Base-by-base conservation (phyloP, 306 rosid species). In the Quercus rubra region DNA sequence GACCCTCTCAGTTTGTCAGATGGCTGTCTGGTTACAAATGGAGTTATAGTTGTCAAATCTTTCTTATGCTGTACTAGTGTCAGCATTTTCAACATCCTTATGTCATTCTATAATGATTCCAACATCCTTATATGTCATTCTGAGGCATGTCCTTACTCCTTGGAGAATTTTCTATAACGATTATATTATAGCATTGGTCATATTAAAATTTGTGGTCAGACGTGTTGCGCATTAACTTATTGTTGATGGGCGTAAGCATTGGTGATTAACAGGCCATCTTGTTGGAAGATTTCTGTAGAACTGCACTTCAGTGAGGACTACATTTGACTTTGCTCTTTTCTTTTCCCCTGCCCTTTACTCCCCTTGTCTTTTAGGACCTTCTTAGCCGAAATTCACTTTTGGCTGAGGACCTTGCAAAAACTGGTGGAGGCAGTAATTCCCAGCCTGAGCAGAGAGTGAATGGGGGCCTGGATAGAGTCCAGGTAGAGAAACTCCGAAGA, bases 331-430 rank as follows among this genome's bases (percentile, higher is more conserved):
- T 35, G 8, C 41, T 21, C 64, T 51, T 61, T 78, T 31, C 17
- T 18, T 23, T 21, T 27, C 38, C 6, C 79, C 19, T 55, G 46
- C 46, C 46, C 46, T 38, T 38, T 2, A 3, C 43, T 67, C 33
- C 57, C 71, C 17, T 35, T 35, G 15, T 78, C 63, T 77, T 78
- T 64, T 76, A 95, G 99, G 93, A 91, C 83, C 97, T 95, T 67
- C 91, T 90, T 66, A 80, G 85, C 58, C 90, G 96, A 70, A 95
- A 95, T 86, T 88, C 98, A 51, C 83, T 81, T 52, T 80, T 93
- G 96, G 98, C 99, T 5, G 98, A 91, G 88, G 93, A 90, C 73
- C 73, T 91, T 64, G 88, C 96, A 19, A 89, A 87, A 74, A 85
- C 88, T 13, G 91, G 97, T 68, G 90, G 86, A 38, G 87, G 77